Percentiles rank a stretch among this genome's conserved stretches.
Conservation (phyloP, 352 stramenopile species). For the Globisporangium middletonii region DNA sequence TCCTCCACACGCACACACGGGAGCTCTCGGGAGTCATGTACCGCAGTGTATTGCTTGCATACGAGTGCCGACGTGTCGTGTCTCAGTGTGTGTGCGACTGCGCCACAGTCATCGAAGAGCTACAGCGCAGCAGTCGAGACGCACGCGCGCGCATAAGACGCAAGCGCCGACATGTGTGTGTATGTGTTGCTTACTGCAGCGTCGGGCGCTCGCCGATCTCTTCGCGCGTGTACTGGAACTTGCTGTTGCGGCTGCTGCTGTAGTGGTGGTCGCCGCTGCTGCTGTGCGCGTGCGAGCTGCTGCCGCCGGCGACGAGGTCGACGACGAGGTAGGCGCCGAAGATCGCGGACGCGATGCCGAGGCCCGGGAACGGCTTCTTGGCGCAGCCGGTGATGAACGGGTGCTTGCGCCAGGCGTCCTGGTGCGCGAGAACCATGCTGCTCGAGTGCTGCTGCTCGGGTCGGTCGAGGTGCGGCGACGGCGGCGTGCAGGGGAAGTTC, state of each 20-base stretch:
- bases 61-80: not conserved
- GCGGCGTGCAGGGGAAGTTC: conserved; percentile 5
- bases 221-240: conserved; percentile 47
- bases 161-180: not conserved
- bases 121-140: not conserved
- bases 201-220: conserved; percentile 58
- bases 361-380: conserved; percentile 83
- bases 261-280: conserved; percentile 15
- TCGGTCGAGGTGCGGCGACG: too few species aligned
- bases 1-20: not conserved
- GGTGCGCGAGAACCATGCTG: conserved; percentile 78
- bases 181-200: conserved; percentile 24
- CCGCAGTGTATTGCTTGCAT: not conserved
- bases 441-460: too few species aligned
- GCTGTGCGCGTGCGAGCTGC: conserved; percentile 23
- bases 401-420: conserved; percentile 87
- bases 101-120: not conserved
- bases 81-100: too few species aligned
- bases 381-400: conserved; percentile 75
- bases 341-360: conserved; percentile 70
- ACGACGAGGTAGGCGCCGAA: conserved; percentile 77
- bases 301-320: conserved; percentile 48
- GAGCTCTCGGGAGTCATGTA: not conserved
- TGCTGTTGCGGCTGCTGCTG: conserved; percentile 20
- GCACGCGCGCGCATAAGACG: not conserved